Evolutionary conservation across 78 protist genomes (phyloP).

Genomic region (Chrysochromulina tobinii): DNA sequence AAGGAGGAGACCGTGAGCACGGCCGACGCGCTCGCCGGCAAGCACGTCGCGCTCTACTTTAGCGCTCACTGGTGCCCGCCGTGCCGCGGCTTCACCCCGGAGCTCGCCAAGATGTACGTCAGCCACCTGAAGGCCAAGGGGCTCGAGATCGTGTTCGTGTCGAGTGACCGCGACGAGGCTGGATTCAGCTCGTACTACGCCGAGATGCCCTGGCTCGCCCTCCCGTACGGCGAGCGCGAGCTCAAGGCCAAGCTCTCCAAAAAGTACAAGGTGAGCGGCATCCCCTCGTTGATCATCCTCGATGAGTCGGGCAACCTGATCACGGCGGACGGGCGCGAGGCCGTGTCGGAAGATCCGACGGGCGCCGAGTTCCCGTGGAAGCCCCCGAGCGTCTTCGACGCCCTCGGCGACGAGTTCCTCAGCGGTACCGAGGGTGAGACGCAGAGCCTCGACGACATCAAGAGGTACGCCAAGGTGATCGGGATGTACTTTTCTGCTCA

Average conservation of each 20-base stretch:
- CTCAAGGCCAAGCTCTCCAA: not conserved
- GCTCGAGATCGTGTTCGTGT: constrained; percentile 45
- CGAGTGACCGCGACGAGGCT: constrained; percentile 34
- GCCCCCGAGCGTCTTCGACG: not conserved
- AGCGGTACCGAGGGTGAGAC: not conserved
- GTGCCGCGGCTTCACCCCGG: constrained; percentile 50
- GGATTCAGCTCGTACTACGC: constrained; percentile 14
- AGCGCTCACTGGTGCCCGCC: constrained; percentile 53
- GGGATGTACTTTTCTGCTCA: not conserved
- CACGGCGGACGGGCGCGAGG: constrained; percentile 3
- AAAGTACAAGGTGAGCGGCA: constrained; percentile 19
- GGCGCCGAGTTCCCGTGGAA: not conserved
- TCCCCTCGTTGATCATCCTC: not conserved
- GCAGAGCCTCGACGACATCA: not conserved
- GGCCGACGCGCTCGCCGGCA: not conserved
- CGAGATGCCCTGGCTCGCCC: not conserved
- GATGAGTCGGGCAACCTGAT: not conserved
- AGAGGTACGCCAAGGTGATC: not conserved
- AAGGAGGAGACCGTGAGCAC: not conserved
- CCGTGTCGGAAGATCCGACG: not conserved
- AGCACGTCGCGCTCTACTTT: constrained; percentile 40
- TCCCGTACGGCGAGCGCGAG: constrained; percentile 6
- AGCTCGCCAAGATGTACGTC: constrained; percentile 1
- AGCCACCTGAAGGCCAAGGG: not conserved
- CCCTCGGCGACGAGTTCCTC: not conserved